Conservation (phyloP, 306 rosid genomes). For the Cucumis melo region DNA sequence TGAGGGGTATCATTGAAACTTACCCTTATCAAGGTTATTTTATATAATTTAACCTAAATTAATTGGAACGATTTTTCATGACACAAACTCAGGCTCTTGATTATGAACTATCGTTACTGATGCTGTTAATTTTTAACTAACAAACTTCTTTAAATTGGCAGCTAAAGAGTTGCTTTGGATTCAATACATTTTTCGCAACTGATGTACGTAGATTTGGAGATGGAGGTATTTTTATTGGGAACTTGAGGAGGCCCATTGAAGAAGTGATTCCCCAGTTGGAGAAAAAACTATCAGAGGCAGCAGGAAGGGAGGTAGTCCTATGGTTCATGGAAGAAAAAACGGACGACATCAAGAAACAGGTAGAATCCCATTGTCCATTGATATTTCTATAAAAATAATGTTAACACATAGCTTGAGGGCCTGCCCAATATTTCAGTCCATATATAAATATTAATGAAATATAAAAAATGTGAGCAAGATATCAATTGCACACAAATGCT, state of each 20-base stretch:
- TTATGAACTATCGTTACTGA: background rate
- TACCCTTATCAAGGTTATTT: no score
- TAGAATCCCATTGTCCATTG: conserved; percentile 3
- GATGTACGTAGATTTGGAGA: conserved; percentile 95
- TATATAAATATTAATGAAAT: background rate
- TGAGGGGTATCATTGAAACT: no score
- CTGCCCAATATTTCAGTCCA: no score
- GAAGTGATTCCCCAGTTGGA: conserved; percentile 81
- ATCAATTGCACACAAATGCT: background rate
- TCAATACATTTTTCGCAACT: conserved; percentile 72
- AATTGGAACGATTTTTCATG: background rate
- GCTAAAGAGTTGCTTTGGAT: conserved; percentile 81
- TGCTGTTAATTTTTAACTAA: background rate
- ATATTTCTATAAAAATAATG: background rate
- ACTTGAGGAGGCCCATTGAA: conserved; percentile 77
- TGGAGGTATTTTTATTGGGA: conserved; percentile 88
- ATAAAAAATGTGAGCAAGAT: no score
- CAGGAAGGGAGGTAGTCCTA: conserved; percentile 63
- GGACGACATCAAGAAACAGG: conserved; percentile 76
- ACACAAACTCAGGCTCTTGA: background rate
- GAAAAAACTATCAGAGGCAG: conserved; percentile 70
- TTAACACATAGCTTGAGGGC: no score
- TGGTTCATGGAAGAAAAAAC: conserved; percentile 90
- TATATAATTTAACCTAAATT: no score
- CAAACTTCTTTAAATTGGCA: conserved; percentile 17